Evolutionary conservation across 768 basidiomycete genomes (phyloP), one percentile per base, ranked within the genome.

Genomic region (Mycena vulgaris): DNA sequence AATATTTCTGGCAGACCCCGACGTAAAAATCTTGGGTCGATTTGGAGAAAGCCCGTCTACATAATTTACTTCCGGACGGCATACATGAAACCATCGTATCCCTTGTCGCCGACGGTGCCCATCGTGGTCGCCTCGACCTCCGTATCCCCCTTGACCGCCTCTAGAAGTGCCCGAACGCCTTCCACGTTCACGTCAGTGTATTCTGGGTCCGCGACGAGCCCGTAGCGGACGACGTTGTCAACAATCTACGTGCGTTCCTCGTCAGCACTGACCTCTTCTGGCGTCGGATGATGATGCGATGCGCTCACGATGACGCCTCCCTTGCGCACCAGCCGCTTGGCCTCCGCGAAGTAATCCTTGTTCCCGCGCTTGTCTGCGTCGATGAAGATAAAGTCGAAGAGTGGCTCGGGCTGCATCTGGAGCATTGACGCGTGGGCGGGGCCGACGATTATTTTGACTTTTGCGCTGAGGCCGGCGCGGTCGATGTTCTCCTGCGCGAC

Each of bases 331-430:
- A 93, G 82, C 17, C 91, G 85, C 75, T 92, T 89, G 0, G 87
- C 88, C 68, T 92, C 86, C 1, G 77, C 80, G 79, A 90, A 91
- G 75, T 93, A 92, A 5, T 82, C 81, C 27, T 82, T 62, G 69
- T 89, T 90, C 45, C 82, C 83, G 5, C 80, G 77, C 76, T 93
- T 93, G 80, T 93, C 90, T 9, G 91, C 92, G 78, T 93, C 92
- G 70, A 93, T 91, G 83, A 93, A 94, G 3, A 84, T 84, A 23
- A 94, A 78, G 77, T 93, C 92, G 76, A 91, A 93, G 1, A 85
- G 86, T 5, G 80, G 78, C 13, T 84, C 83, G 9, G 89, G 78
- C 9, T 84, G 79, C 35, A 93, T 78, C 48, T 79, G 82, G 27
- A 78, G 79, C 48, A 93, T 81, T 0, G 86, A 84, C 5, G 89